Conservation (phyloP, 2,329 filamentous ascomycete species). For the Diaporthe citriasiana region DNA sequence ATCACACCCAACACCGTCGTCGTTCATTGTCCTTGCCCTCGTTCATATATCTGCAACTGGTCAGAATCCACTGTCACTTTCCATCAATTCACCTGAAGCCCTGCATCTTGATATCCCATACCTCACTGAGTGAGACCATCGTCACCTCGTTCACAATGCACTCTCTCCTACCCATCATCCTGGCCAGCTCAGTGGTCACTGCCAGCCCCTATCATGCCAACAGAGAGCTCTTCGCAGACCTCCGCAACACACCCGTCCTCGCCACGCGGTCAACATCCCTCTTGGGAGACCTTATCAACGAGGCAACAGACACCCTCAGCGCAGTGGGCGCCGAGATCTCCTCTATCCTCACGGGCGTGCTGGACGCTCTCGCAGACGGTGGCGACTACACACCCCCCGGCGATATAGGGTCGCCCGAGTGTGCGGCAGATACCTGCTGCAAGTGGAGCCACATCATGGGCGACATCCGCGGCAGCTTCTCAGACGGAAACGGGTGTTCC, state of each 20-base stretch:
- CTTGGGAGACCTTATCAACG: conserved; percentile 28
- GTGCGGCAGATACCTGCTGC: conserved; percentile 50
- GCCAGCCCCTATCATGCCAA: conserved; percentile 6
- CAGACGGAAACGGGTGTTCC: conserved; percentile 51
- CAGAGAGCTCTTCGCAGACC: conserved; percentile 18
- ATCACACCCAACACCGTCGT: background rate
- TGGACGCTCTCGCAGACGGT: conserved; percentile 27
- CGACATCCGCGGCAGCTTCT: conserved; percentile 49
- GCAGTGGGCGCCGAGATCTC: conserved; percentile 29
- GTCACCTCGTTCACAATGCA: conserved; percentile 2
- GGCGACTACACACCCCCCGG: conserved; percentile 19
- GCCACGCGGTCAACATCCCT: conserved; percentile 29
- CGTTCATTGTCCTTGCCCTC: conserved; percentile 11
- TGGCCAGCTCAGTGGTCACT: background rate
- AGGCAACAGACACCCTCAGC: conserved; percentile 22
- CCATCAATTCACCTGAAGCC: background rate
- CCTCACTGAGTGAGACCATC: background rate
- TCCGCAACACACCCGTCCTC: conserved; percentile 6
- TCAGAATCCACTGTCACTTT: background rate
- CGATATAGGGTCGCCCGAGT: conserved; percentile 44
- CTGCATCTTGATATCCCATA: background rate
- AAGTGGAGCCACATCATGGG: conserved; percentile 57
- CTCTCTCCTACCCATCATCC: conserved; percentile 7
- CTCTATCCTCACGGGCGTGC: conserved; percentile 15
- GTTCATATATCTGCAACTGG: conserved; percentile 4